These are phyloP conservation scores for Xanthoconium stramineum DNA, from an alignment of 768 basidiomycete species.

Conservation along the genomic window DNA sequence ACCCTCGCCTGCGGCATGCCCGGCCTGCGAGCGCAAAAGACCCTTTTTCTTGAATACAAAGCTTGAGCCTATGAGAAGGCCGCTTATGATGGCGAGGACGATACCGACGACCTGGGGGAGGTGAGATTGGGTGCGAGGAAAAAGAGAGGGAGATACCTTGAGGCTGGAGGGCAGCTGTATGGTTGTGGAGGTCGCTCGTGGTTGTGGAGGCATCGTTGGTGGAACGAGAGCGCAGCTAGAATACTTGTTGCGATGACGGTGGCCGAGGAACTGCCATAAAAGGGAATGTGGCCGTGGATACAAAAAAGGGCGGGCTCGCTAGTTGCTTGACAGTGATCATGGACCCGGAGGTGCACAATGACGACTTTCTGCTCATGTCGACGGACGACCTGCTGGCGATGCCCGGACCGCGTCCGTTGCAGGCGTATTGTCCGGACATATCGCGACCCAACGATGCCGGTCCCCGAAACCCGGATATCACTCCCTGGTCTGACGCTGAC, in stretches of 20 bases:
- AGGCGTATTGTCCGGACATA: constrained; percentile 13
- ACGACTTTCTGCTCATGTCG: constrained; percentile 7
- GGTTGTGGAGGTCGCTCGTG: constrained; percentile 29
- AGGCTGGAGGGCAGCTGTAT: constrained; percentile 41
- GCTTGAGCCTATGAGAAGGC: constrained; percentile 84
- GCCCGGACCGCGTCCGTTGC: neutral
- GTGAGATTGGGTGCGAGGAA: neutral
- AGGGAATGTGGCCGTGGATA: constrained; percentile 5
- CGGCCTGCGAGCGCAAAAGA: constrained; percentile 75
- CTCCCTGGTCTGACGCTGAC: constrained; percentile 17
- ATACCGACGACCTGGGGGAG: constrained; percentile 64
- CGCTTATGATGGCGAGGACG: constrained; percentile 71
- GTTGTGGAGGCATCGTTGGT: constrained; percentile 33
- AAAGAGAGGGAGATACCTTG: constrained; percentile 39
- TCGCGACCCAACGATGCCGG: neutral
- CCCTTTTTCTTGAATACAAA: constrained; percentile 99
- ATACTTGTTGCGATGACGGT: constrained; percentile 11
- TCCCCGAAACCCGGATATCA: constrained; percentile 14
- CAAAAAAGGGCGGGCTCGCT: neutral
- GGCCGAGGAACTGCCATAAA: constrained; percentile 10
- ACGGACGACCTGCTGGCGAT: constrained; percentile 5
- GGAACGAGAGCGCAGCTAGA: constrained; percentile 1
- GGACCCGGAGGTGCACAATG: neutral
- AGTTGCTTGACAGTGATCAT: too few species aligned
- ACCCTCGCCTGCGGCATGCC: constrained; percentile 76